Evolutionary conservation across 768 basidiomycete genomes (phyloP).

Genomic region (Solioccasus polychromus): DNA sequence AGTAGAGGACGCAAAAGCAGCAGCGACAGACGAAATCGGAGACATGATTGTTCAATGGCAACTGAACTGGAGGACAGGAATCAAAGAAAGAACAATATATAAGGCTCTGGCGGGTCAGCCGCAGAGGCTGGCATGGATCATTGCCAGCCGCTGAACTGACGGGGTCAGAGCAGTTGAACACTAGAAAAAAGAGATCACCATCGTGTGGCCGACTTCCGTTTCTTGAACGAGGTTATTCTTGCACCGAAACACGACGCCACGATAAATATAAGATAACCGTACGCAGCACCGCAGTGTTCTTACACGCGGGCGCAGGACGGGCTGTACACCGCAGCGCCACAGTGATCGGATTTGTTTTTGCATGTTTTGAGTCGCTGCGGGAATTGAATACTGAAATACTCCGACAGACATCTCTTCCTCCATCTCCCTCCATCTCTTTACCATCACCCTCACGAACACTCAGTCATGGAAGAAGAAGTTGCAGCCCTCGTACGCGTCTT

Average conservation of each 20-base stretch:
- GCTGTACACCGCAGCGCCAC: too few species aligned
- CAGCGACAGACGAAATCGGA: conserved; percentile 13
- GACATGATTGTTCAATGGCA: conserved; percentile 13
- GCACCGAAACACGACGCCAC: too few species aligned
- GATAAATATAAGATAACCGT: too few species aligned
- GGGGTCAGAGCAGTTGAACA: too few species aligned
- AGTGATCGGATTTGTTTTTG: too few species aligned
- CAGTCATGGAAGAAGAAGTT: conserved; percentile 62
- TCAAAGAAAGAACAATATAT: not conserved
- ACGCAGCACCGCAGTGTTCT: too few species aligned
- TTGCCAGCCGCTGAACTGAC: too few species aligned
- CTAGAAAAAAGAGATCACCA: too few species aligned
- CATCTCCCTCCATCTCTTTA: conserved; percentile 18
- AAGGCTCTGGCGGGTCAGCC: not conserved
- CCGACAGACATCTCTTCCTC: conserved; percentile 23
- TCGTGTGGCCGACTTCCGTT: too few species aligned
- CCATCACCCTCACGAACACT: conserved; percentile 23
- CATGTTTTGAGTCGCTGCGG: conserved; percentile 19
- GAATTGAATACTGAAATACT: conserved; percentile 25
- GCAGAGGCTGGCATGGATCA: not conserved
- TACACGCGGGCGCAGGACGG: too few species aligned
- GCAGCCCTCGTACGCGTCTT: conserved; percentile 46
- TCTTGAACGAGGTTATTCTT: too few species aligned
- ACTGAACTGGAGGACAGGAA: not conserved
- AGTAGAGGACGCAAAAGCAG: conserved; percentile 1